phyloP scores from a whole-genome alignment of 139 green algal genomes.

The Chlamydomonas eustigma region DNA sequence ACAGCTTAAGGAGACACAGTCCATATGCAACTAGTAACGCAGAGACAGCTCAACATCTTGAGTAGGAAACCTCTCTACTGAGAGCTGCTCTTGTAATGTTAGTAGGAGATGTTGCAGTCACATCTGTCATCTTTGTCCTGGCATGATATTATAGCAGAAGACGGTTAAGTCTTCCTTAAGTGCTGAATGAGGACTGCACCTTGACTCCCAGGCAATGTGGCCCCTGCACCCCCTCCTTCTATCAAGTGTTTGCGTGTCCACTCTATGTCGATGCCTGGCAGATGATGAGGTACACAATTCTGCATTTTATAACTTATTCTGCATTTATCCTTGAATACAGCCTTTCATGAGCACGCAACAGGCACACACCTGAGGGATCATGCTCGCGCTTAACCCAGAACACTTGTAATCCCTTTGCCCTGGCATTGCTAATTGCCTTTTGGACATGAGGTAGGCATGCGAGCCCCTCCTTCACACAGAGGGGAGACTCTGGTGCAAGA shows the following conservation, averaged over 20 bases:
- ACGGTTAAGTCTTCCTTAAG: background rate
- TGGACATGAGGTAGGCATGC: slow-evolving; percentile 32
- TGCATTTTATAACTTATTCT: background rate
- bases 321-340: background rate
- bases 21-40: no score
- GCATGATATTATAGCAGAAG: no score
- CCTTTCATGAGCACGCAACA: background rate
- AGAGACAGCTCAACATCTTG: background rate
- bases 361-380: slow-evolving; percentile 24
- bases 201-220: slow-evolving; percentile 34
- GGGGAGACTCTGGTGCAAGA: slow-evolving; percentile 20
- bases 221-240: slow-evolving; percentile 14
- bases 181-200: slow-evolving; percentile 11
- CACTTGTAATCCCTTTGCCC: slow-evolving; percentile 23
- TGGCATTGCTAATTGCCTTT: slow-evolving; percentile 30
- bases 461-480: slow-evolving; percentile 40
- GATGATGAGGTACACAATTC: background rate
- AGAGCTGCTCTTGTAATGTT: background rate
- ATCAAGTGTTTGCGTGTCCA: slow-evolving; percentile 42
- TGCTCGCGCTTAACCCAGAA: slow-evolving; percentile 56
- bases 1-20: no score
- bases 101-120: background rate
- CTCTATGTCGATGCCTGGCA: slow-evolving; percentile 54
- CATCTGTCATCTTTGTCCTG: no score
- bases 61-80: background rate